Base-by-base conservation (phyloP, 495 filamentous ascomycete genomes). In the Lasiosphaeris hirsuta region DNA sequence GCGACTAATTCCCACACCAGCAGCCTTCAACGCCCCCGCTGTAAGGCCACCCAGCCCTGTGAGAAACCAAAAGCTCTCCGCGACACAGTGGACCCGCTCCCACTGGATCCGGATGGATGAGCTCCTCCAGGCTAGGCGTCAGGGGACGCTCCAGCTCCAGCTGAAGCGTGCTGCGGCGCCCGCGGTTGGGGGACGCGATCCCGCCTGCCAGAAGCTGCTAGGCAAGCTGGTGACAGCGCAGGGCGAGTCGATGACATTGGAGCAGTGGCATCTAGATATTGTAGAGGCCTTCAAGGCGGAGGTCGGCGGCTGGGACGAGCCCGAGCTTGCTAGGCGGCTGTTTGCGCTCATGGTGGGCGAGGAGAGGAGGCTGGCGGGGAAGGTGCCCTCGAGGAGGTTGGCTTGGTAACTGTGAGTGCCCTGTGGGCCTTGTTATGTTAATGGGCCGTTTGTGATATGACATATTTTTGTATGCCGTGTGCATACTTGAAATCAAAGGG, bases 261-360 rank as follows among this genome's bases (percentile, higher is more conserved):
- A 80, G 58, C 65, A 64, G 50, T 82, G 80, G 79, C 80, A 83
- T 56, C 61, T 82, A 36, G 79, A 82, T 39, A 68, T 77, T 41
- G 72, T 81, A 15, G 74, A 78, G 48, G 77, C 75, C 18, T 79
- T 79, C 57, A 53, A 63, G 14, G 62, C 47, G 10, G 65, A 71
- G 48, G 72, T 79, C 0, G 42, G 42, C 1, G 55, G 68, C 15
- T 82, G 80, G 79, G 70, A 75, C 30, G 79, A 72, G 52, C 60
- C 52, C 34, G 66, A 57, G 15, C 65, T 83, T 10, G 78, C 73
- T 1, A 78, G 73, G 68, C 41, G 79, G 43, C 56, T 83, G 17
- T 83, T 82, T 64, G 74, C 77, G 14, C 59, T 81, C n/a, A 33
- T 82, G 13, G 66, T 77, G 0, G 77, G 75, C 3, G 75, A 78